phyloP scores from a whole-genome alignment of 306 rosid genomes.

The Pyrus communis region DNA sequence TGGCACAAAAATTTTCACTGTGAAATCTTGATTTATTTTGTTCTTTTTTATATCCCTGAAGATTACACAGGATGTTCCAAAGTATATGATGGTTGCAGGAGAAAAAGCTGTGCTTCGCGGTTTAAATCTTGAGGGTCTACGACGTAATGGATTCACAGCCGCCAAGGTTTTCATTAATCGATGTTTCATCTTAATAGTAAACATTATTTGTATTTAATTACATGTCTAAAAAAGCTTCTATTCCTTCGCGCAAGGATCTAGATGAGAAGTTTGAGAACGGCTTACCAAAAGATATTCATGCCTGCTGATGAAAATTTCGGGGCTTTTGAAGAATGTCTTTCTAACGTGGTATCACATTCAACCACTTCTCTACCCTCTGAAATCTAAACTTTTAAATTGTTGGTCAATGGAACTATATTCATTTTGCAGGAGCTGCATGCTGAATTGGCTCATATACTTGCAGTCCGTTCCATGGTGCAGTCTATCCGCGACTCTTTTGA shows the following conservation, averaged over 20 bases:
- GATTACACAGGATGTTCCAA: constrained; percentile 88
- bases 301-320: constrained; percentile 28
- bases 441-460: constrained; percentile 44
- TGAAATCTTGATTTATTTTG: constrained; percentile 12
- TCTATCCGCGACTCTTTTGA: constrained; percentile 55
- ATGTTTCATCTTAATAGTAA: neutral
- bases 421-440: constrained; percentile 63
- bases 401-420: neutral
- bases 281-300: constrained; percentile 80
- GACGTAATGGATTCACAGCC: constrained; percentile 57
- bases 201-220: neutral
- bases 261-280: constrained; percentile 63
- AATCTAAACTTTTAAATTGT: neutral
- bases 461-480: constrained; percentile 49
- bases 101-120: constrained; percentile 85
- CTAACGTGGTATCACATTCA: constrained; percentile 56
- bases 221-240: constrained; percentile 9
- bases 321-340: constrained; percentile 68
- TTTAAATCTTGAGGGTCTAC: constrained; percentile 78
- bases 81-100: constrained; percentile 80
- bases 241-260: constrained; percentile 29
- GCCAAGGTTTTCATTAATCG: constrained; percentile 45
- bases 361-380: neutral
- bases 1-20: constrained; percentile 3
- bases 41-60: constrained; percentile 33